Base-by-base conservation (phyloP, 2,329 filamentous ascomycete genomes). In the Penicillium sp. region DNA sequence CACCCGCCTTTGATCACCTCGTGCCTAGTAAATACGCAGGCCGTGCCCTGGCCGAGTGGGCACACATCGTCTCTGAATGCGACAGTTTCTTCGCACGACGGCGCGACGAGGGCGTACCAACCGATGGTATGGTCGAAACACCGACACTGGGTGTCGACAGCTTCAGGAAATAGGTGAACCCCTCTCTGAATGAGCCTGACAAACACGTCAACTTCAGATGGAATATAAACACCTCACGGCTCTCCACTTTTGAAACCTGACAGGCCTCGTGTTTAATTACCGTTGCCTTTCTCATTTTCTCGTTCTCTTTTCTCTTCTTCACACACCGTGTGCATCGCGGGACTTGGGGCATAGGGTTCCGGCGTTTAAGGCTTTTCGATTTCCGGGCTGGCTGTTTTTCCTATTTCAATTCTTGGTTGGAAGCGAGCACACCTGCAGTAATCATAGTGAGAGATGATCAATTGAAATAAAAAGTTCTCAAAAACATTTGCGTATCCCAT, bases 11-110 rank as follows among this genome's bases (percentile, higher is more conserved):
- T 27, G 59, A 70, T 25, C 59, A 66, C 25, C 47, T 70, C n/a
- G 65, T 65, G 37, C 61, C 67, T 28, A 80, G 79, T 53, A 78
- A 77, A 50, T 85, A 85, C 62, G 76, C 77, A n/a, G 82, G 82
- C 13, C 75, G 82, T 33, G 81, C 82, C 9, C 73, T 86, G 32
- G 81, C 81, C 1, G 82, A 86, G 64, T 86, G 82, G 82, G 76
- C 76, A 3, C 73, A 81, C 43, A 75, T 84, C 27, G 77, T 83
- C 7, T 75, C 76, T 23, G 82, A 86, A 59, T 84, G 79, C 57
- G 79, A 83, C 59, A 81, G 78, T 56, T 85, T 85, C 69, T 84
- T 83, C 57, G 77, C 82, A 47, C 72, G 82, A 49, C 72, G 82
- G 54, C 80, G 78, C 59, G 77, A 78, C 42, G 82, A 85, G 63